Percentiles rank a stretch among this genome's conserved stretches.
These are phyloP conservation scores for Yarrowia deformans DNA, from an alignment of 805 yeast genomes.

Conservation along the genomic window DNA sequence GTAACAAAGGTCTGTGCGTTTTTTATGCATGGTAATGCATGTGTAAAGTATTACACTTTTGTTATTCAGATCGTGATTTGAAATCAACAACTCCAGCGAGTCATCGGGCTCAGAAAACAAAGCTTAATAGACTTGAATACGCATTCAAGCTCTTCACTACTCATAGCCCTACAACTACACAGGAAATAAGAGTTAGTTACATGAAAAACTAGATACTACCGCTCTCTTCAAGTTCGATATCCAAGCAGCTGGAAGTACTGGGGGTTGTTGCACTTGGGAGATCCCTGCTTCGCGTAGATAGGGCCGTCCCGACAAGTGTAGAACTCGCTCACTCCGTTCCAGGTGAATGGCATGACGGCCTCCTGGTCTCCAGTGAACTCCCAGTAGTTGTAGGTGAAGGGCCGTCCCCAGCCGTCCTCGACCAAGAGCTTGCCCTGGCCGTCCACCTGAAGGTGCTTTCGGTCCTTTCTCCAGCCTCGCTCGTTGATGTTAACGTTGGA, in stretches of 20 bases:
- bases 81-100: background rate
- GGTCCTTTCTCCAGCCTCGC: conserved; percentile 16
- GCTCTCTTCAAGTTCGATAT: background rate
- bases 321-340: conserved; percentile 17
- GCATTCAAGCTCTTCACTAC: too few relatives aligned
- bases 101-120: too few relatives aligned
- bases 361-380: conserved; percentile 33
- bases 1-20: background rate
- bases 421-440: background rate
- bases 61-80: background rate
- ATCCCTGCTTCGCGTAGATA: conserved; percentile 13
- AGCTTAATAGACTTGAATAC: too few relatives aligned
- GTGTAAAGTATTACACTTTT: background rate
- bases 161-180: background rate
- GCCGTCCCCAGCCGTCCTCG: conserved; percentile 34
- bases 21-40: background rate
- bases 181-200: conserved; percentile 2
- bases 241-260: conserved; percentile 31
- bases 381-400: conserved; percentile 18
- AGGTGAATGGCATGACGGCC: conserved; percentile 14
- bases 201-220: background rate
- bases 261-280: conserved; percentile 21
- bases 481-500: conserved; percentile 32
- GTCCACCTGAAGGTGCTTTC: conserved; percentile 24
- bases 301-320: conserved; percentile 14